phyloP scores from a whole-genome alignment of 2,329 filamentous ascomycete genomes.

The Fusarium equiseti region DNA sequence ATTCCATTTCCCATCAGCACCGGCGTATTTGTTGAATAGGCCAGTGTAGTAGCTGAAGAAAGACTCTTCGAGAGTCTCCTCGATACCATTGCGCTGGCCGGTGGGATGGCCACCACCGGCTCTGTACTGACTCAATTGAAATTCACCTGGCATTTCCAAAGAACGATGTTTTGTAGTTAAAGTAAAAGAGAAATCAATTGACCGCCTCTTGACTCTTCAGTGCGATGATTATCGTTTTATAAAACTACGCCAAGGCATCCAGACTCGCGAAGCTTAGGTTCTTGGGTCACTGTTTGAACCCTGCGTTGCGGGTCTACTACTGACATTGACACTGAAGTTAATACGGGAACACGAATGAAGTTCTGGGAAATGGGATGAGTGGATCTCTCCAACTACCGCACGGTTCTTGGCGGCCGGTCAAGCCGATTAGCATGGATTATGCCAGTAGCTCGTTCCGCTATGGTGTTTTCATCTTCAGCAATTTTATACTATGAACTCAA shows the following conservation, averaged over 20 bases:
- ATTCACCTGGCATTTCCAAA: neutral
- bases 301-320: neutral
- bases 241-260: neutral
- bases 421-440: neutral
- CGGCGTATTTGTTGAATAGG: slow-evolving; percentile 14
- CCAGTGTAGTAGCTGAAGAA: slow-evolving; percentile 1
- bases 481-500: neutral
- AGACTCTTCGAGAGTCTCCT: slow-evolving; percentile 11
- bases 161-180: fast-evolving
- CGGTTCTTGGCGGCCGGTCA: neutral
- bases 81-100: slow-evolving; percentile 6
- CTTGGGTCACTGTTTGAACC: neutral
- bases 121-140: neutral
- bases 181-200: neutral
- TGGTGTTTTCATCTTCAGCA: neutral
- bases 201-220: neutral
- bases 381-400: neutral
- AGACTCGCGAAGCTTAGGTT: neutral
- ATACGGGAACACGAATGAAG: slow-evolving; percentile 1
- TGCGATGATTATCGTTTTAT: neutral
- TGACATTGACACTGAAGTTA: neutral
- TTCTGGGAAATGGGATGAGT: neutral
- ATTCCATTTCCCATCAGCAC: neutral
- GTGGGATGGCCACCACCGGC: slow-evolving; percentile 11
- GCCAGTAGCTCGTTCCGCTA: neutral